phyloP scores from a whole-genome alignment of 495 filamentous ascomycete genomes.

The Cladorrhinum samala region DNA sequence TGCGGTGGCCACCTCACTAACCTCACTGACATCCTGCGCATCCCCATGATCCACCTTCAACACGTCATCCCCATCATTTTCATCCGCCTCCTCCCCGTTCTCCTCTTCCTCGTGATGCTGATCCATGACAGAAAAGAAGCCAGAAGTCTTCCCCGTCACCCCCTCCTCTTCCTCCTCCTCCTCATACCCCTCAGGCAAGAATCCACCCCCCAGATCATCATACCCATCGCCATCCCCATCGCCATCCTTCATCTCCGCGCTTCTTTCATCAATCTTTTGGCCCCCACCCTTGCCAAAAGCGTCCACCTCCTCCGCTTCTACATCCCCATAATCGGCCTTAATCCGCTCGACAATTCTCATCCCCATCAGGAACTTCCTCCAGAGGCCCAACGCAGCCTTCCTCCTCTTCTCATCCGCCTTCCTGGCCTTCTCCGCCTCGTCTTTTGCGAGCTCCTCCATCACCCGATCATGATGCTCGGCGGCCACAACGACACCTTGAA shows the following conservation, averaged over 20 bases:
- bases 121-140: slow-evolving; percentile 33
- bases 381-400: slow-evolving; percentile 65
- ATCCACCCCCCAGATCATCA: slow-evolving; percentile 51
- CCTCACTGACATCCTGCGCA: neutral
- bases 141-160: slow-evolving; percentile 25
- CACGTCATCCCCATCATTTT: slow-evolving; percentile 4
- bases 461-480: slow-evolving; percentile 67
- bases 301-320: slow-evolving; percentile 36
- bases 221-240: slow-evolving; percentile 7
- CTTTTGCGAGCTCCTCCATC: slow-evolving; percentile 73
- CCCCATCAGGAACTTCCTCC: slow-evolving; percentile 83
- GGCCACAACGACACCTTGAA: slow-evolving; percentile 85
- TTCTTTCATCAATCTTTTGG: neutral
- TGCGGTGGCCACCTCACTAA: neutral
- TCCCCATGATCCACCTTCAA: slow-evolving; percentile 30
- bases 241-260: slow-evolving; percentile 21
- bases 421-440: slow-evolving; percentile 69
- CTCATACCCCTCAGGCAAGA: slow-evolving; percentile 48
- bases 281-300: slow-evolving; percentile 30
- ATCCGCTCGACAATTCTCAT: slow-evolving; percentile 76
- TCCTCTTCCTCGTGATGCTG: slow-evolving; percentile 32
- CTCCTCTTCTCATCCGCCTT: slow-evolving; percentile 80
- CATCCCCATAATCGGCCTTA: slow-evolving; percentile 66
- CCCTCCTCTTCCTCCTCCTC: slow-evolving; percentile 30
- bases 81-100: slow-evolving; percentile 14